Base-by-base conservation (phyloP, 225 moss, liverwort and hornwort genomes). In the Ulota crispa region DNA sequence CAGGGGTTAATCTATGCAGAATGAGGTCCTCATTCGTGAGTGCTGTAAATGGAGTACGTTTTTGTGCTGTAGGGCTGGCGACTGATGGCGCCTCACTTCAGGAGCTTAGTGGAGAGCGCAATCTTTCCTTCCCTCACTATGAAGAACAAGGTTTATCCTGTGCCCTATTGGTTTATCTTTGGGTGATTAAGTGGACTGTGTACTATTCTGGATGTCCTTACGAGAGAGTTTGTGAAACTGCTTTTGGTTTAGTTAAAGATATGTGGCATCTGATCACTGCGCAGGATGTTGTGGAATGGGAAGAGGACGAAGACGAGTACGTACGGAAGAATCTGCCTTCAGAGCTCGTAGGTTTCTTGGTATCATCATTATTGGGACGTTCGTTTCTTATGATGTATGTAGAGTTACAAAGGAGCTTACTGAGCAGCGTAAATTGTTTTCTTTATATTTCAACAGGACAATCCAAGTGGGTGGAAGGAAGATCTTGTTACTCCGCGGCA, bases 281-380 rank as follows among this genome's bases (percentile, higher is more conserved):
- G 50, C 91, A 97, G 96, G 96, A 97, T 86, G 89, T 92, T 32
- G 78, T 75, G 81, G 95, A 95, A 89, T 97, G 96, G 96, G 88
- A 89, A 85, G 94, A 97, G 81, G 96, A 97, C 67, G 95, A 93
- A 89, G 96, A 97, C 60, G 96, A 97, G 75, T 97, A 93, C 73
- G 53, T 95, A 82, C 91, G 95, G 55, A 97, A 92, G 81, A 97
- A 97, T 80, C 89, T 97, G 62, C 96, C 96, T 76, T 95, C 93
- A 78, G 96, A 97, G 60, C 91, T 97, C 76, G 96, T 97, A 92
- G 30, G 88, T 78, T 85, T 68, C 62, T 32, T 67, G 55, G 52
- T 9, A 47, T 47, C 14, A 15, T 56, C 72, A 16, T 61, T 37
- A 62, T 72, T 63, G n/a, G 52, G 50, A 42, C 32, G 28, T 56